Conservation (phyloP, 805 yeast genomes). For the Kuraishia cidri region DNA sequence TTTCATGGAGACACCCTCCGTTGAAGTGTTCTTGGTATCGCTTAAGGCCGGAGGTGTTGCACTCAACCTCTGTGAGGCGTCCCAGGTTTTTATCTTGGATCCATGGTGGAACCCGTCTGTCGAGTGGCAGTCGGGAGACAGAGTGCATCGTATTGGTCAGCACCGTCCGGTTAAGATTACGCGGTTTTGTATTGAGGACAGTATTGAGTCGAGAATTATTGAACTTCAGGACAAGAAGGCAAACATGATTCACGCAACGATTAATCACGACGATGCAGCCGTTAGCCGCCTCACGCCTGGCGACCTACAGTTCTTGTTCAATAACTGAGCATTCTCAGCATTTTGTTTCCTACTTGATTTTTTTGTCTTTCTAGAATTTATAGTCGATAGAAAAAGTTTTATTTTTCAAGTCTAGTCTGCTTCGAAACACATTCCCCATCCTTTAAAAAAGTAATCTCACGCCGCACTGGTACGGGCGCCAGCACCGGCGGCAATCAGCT, state of each 20-base stretch:
- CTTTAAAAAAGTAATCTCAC: too few relatives aligned
- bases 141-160: conserved; percentile 97
- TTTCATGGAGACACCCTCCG: conserved; percentile 87
- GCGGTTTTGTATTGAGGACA: conserved; percentile 89
- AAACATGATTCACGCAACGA: conserved; percentile 95
- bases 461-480: too few relatives aligned
- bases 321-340: conserved; percentile 52
- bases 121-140: conserved; percentile 97
- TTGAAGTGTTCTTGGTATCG: conserved; percentile 90
- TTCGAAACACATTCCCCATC: too few relatives aligned
- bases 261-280: conserved; percentile 88
- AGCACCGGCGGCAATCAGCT: conserved; percentile 53
- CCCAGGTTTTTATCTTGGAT: conserved; percentile 90
- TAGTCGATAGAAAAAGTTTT: not conserved
- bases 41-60: conserved; percentile 99
- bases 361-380: not conserved
- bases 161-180: conserved; percentile 90
- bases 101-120: conserved; percentile 99
- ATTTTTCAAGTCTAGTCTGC: too few relatives aligned
- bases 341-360: not conserved
- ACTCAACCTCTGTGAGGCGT: conserved; percentile 90
- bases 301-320: conserved; percentile 90
- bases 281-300: conserved; percentile 84
- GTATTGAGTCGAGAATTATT: conserved; percentile 91
- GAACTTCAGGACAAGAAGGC: conserved; percentile 97